A percentile compares a stretch with the other conserved stretches of the same genome.
phyloP scores from a whole-genome alignment of 495 filamentous ascomycete species.

The Lophiostoma macrostomum region DNA sequence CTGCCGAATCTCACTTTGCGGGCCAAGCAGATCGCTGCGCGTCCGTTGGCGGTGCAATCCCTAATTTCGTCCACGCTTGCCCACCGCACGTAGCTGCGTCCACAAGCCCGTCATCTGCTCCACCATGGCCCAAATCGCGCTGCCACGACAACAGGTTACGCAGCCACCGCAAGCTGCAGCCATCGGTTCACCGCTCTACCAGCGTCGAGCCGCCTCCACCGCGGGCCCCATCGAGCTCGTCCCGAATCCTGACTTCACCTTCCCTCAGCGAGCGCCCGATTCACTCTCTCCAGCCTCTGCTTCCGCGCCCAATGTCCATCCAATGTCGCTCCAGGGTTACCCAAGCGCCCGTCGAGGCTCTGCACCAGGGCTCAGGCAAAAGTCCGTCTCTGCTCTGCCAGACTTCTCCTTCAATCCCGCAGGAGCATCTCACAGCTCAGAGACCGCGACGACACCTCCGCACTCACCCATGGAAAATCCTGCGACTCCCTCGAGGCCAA shows the following conservation, averaged over 20 bases:
- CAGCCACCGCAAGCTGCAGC: constrained; percentile 18
- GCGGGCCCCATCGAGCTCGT: constrained; percentile 33
- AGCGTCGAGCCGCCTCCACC: constrained; percentile 20
- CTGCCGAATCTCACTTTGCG: constrained; percentile 16
- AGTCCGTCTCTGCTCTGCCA: constrained; percentile 38
- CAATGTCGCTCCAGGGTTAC: constrained; percentile 32
- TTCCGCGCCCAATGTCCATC: constrained; percentile 9
- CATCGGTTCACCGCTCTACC: constrained; percentile 35
- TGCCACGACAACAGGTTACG: constrained; percentile 33
- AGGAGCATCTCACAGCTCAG: constrained; percentile 16
- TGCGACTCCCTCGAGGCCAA: constrained; percentile 45
- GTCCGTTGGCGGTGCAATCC: constrained; percentile 19
- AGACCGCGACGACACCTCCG: constrained; percentile 30
- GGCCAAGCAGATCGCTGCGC: constrained; percentile 10
- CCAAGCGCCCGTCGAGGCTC: constrained; percentile 29
- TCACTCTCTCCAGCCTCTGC: not conserved
- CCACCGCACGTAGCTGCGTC: constrained; percentile 12
- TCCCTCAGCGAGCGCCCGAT: constrained; percentile 29
- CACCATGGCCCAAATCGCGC: constrained; percentile 35
- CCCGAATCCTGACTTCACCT: constrained; percentile 39
- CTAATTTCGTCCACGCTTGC: constrained; percentile 28
- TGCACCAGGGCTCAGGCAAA: constrained; percentile 21
- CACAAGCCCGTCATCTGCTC: constrained; percentile 18
- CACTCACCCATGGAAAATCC: constrained; percentile 34
- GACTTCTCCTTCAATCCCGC: constrained; percentile 43